These are phyloP conservation scores for Rhynchospora pubera DNA, from an alignment of 176 grass and related monocot species.

Conservation along the genomic window DNA sequence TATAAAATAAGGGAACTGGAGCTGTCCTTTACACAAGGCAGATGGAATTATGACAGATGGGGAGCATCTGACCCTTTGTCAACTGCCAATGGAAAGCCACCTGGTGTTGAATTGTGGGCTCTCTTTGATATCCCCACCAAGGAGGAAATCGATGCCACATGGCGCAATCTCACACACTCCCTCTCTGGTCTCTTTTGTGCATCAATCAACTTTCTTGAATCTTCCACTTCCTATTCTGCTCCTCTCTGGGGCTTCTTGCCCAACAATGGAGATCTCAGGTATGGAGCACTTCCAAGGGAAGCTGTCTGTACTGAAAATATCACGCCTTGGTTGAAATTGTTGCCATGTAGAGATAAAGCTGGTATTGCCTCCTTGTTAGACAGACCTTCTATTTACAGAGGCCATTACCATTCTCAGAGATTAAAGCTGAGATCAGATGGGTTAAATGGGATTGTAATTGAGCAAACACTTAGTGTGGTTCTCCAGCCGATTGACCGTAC, in stretches of 20 bases:
- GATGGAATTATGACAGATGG: constrained; percentile 93
- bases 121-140: constrained; percentile 52
- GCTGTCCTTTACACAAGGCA: constrained; percentile 92
- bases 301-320: constrained; percentile 96
- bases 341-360: constrained; percentile 91
- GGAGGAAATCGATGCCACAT: constrained; percentile 62
- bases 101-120: constrained; percentile 92
- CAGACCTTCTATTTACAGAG: constrained; percentile 94
- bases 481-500: constrained; percentile 37
- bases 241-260: constrained; percentile 65
- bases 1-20: constrained; percentile 81
- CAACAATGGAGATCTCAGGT: constrained; percentile 61
- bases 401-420: constrained; percentile 91
- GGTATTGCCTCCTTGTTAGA: constrained; percentile 76
- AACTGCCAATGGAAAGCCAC: constrained; percentile 76
- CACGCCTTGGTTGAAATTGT: constrained; percentile 96
- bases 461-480: constrained; percentile 79
- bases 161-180: constrained; percentile 86
- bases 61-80: constrained; percentile 89
- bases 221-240: constrained; percentile 66
- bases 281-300: constrained; percentile 90
- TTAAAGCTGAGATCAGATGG: constrained; percentile 53
- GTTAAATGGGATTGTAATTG: constrained; percentile 57
- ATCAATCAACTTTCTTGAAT: constrained; percentile 91
- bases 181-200: constrained; percentile 94